These are phyloP conservation scores for Elasticomyces elasticus DNA, from an alignment of 495 filamentous ascomycete species.

Conservation along the genomic window DNA sequence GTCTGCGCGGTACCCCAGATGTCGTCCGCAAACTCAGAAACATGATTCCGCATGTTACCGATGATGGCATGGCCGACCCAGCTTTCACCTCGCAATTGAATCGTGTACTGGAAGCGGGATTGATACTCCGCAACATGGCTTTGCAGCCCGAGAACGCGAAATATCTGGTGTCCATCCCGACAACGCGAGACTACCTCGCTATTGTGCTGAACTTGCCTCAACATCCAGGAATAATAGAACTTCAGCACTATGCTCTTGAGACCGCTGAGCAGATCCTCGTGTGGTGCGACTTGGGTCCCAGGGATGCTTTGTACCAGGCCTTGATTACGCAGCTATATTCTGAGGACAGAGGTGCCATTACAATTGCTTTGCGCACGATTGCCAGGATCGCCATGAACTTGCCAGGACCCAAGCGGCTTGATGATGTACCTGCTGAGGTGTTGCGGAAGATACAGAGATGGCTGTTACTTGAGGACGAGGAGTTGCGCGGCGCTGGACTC, in stretches of 20 bases:
- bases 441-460: constrained; percentile 66
- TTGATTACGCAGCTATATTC: constrained; percentile 60
- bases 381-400: constrained; percentile 80
- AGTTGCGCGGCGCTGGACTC: constrained; percentile 72
- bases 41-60: constrained; percentile 40
- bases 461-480: constrained; percentile 82
- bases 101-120: constrained; percentile 72
- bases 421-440: constrained; percentile 53
- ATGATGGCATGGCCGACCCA: constrained; percentile 65
- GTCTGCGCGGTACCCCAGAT: constrained; percentile 65
- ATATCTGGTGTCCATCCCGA: constrained; percentile 62
- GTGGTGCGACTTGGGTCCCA: constrained; percentile 57
- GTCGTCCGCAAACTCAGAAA: constrained; percentile 54
- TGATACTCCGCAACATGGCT: constrained; percentile 89
- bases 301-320: constrained; percentile 70
- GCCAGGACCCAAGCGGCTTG: constrained; percentile 64
- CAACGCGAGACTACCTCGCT: constrained; percentile 68
- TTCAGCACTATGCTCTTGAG: constrained; percentile 86
- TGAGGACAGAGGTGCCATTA: constrained; percentile 72
- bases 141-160: constrained; percentile 79
- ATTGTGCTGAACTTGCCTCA: constrained; percentile 71
- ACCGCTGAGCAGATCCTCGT: constrained; percentile 85
- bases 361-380: constrained; percentile 72
- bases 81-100: constrained; percentile 58
- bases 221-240: constrained; percentile 63